Conservation (phyloP, 176 grass and related monocot species). For the Cocos nucifera region DNA sequence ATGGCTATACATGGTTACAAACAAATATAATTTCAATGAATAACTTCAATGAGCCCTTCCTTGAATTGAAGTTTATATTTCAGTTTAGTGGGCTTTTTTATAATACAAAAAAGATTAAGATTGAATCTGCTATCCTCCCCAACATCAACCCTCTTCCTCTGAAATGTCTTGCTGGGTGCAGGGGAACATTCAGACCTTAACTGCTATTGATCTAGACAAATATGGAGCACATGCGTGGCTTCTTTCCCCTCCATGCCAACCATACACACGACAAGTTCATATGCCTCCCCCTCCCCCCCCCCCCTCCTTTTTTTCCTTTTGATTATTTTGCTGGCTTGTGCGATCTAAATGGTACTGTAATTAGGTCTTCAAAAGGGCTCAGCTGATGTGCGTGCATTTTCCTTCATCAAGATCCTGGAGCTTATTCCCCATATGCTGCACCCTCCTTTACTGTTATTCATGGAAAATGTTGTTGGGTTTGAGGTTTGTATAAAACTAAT, state of each 20-base stretch:
- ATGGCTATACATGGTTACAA: too few species aligned
- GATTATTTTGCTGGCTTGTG: too few species aligned
- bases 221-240: slow-evolving; percentile 82
- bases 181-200: slow-evolving; percentile 88
- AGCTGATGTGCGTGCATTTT: slow-evolving; percentile 86
- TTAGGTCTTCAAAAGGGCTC: slow-evolving; percentile 93
- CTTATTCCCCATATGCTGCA: slow-evolving; percentile 62
- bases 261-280: slow-evolving; percentile 82
- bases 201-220: slow-evolving; percentile 67
- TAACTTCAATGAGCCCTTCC: too few species aligned
- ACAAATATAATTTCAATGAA: too few species aligned
- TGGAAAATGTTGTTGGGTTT: slow-evolving; percentile 95
- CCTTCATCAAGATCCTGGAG: slow-evolving; percentile 89
- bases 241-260: slow-evolving; percentile 96
- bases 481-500: slow-evolving; percentile 52
- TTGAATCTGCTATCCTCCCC: too few species aligned
- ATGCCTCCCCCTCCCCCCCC: too few species aligned
- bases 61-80: too few species aligned
- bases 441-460: slow-evolving; percentile 77
- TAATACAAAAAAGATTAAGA: too few species aligned
- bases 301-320: too few species aligned
- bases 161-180: slow-evolving; percentile 4
- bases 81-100: too few species aligned
- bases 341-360: background rate
- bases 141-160: too few species aligned